Conservation (phyloP, 2,329 filamentous ascomycete genomes). For the Fusarium brachygibbosum region DNA sequence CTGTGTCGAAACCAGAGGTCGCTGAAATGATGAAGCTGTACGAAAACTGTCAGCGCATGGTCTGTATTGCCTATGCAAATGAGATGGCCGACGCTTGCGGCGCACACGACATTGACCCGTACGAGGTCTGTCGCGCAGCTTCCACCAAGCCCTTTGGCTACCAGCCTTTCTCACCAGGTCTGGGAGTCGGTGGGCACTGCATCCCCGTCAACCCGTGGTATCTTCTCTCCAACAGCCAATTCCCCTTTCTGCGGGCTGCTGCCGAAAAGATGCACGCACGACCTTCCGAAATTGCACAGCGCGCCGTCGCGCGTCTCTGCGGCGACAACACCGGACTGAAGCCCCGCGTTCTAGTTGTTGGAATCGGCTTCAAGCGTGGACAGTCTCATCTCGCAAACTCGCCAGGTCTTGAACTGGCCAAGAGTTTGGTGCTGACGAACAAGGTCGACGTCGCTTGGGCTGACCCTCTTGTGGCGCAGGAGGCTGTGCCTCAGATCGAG, state of each 20-base stretch:
- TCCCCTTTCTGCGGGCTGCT: conserved; percentile 62
- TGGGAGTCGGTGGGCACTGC: conserved; percentile 69
- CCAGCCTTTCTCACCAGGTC: conserved; percentile 60
- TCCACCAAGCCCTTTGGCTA: conserved; percentile 68
- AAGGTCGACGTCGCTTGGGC: conserved; percentile 60
- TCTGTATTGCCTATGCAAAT: conserved; percentile 67
- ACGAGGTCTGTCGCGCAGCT: conserved; percentile 64
- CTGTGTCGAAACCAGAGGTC: conserved; percentile 66
- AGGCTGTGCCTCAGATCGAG: conserved; percentile 57
- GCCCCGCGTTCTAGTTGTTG: conserved; percentile 59
- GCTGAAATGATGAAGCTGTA: conserved; percentile 72
- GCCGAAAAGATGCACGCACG: conserved; percentile 60
- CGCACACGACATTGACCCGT: conserved; percentile 61
- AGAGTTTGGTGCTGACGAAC: conserved; percentile 53
- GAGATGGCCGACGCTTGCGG: conserved; percentile 68
- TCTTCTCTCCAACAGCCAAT: conserved; percentile 61
- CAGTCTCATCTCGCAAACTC: conserved; percentile 63
- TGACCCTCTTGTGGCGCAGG: conserved; percentile 60
- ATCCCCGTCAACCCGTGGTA: conserved; percentile 70
- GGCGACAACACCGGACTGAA: conserved; percentile 9
- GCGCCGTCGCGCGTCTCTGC: conserved; percentile 53
- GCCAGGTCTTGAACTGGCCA: conserved; percentile 60
- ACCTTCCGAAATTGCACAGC: conserved; percentile 57
- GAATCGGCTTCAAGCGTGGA: conserved; percentile 65
- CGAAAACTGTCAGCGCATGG: conserved; percentile 70